Evolutionary conservation across 2,329 filamentous ascomycete species (phyloP).

Genomic region (Incumbomyces delicatus): DNA sequence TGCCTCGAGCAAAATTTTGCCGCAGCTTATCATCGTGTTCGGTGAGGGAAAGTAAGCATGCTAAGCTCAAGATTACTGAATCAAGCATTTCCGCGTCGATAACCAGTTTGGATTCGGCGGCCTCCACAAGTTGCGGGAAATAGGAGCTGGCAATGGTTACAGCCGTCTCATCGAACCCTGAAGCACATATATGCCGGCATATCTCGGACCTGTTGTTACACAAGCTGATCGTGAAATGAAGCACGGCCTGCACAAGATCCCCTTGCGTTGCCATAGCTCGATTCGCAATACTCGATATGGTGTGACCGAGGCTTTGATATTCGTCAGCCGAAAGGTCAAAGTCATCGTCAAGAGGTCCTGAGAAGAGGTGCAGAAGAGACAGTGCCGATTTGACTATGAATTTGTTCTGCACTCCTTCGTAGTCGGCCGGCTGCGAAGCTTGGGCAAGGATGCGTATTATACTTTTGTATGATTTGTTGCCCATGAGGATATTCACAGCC

Average conservation of each 20-base stretch:
- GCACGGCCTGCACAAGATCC: slow-evolving; percentile 30
- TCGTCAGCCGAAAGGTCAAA: neutral
- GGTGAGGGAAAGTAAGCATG: slow-evolving; percentile 76
- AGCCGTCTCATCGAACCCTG: slow-evolving; percentile 29
- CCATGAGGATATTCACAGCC: slow-evolving; percentile 3
- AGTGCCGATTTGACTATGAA: neutral
- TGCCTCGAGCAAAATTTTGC: slow-evolving; percentile 34
- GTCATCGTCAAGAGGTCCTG: neutral
- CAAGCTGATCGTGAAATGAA: slow-evolving; percentile 71
- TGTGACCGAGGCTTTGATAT: slow-evolving; percentile 9
- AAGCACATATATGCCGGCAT: slow-evolving; percentile 55
- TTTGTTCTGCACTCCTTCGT: neutral
- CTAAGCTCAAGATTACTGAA: slow-evolving; percentile 65
- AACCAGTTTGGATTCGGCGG: slow-evolving; percentile 23
- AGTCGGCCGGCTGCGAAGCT: neutral
- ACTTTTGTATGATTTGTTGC: neutral
- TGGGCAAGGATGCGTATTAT: neutral
- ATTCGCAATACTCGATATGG: slow-evolving; percentile 10
- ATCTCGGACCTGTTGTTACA: slow-evolving; percentile 69
- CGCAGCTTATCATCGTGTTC: slow-evolving; percentile 63
- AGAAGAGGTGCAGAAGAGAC: slow-evolving; percentile 1
- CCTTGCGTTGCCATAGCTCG: slow-evolving; percentile 8
- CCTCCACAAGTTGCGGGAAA: slow-evolving; percentile 23
- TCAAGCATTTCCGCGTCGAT: slow-evolving; percentile 53
- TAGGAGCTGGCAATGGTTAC: slow-evolving; percentile 26